Evolutionary conservation across 805 yeast species (phyloP), one percentile per base, ranked within the genome.

Genomic region (Schwanniomyces pseudopolymorphus): DNA sequence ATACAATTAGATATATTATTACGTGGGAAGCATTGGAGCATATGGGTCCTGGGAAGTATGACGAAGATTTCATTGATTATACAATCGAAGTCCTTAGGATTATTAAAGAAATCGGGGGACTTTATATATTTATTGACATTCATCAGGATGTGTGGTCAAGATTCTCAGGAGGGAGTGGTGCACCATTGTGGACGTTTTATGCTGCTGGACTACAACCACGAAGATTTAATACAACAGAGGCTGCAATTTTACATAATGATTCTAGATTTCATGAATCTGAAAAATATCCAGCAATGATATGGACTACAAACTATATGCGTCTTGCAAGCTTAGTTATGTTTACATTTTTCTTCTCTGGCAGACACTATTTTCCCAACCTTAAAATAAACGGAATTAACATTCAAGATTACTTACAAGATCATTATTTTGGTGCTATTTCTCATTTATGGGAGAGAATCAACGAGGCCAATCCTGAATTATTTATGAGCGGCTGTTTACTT

Each of bases 61-160:
- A 91, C 63, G 80, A 79, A 21, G 89, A 82, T 16, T 91, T 79
- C 57, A 77, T 89, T 42, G 81, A 83, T 22, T 88, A 84, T 61
- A 81, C 94, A 0, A 69, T 85, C 36, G 70, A 82, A 45, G 67
- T 89, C 4, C 64, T 91, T 44, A 70, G 75, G 44, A 77, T 81
- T 6, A 75, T 87, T 11, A 73, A 79, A 39, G 59, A 74, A 16
- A 70, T 81, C 24, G 96, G 94, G 1, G 92, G 91, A 0, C 61
- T 90, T 16, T 87, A 85, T 56, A 88, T 89, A 5, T 83, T 87
- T 54, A 61, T 91, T 53, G 97, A 91, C 59, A 89, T 95, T 0
- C 97, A 91, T 61, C 97, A 91, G 63, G 97, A 91, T 61, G 95
- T 85, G 10, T 91, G 97, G 97, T 84, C 94, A 1, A 77, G 97